These are phyloP conservation scores for Venturia nashicola DNA, from an alignment of 2,329 filamentous ascomycete species.

Conservation along the genomic window DNA sequence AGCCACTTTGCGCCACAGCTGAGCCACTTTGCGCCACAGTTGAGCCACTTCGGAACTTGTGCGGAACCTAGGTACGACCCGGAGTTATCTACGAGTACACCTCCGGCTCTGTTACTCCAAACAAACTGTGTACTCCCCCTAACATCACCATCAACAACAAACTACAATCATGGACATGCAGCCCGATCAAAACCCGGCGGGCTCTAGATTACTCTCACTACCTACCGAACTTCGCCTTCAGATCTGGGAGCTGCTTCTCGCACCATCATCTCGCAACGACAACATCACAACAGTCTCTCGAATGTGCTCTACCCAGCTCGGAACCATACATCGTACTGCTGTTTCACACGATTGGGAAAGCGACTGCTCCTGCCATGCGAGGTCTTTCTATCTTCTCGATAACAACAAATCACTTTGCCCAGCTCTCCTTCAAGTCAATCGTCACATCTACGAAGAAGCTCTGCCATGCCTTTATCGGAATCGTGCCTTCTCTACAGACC, in stretches of 20 bases:
- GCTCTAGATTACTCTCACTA: neutral
- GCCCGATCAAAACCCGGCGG: neutral
- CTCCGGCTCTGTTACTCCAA: no score
- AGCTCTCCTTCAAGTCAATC: constrained; percentile 5
- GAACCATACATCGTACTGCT: neutral
- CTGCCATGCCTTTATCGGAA: constrained; percentile 7
- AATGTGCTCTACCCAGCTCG: constrained; percentile 2
- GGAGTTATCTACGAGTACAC: no score
- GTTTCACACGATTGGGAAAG: constrained; percentile 3
- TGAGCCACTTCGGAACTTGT: neutral
- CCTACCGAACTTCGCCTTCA: constrained; percentile 9
- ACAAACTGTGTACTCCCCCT: no score
- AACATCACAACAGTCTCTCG: constrained; percentile 6
- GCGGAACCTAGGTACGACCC: no score
- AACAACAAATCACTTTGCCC: neutral
- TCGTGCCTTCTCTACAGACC: constrained; percentile 3
- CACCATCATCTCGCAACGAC: neutral
- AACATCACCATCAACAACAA: neutral
- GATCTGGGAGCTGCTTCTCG: constrained; percentile 8
- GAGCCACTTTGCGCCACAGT: no score
- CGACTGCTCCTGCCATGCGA: neutral
- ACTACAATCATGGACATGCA: neutral
- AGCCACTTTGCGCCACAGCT: neutral
- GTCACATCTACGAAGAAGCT: constrained; percentile 8
- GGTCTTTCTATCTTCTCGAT: constrained; percentile 2